Conservation (phyloP, 1,284 basidiomycete genomes). For the Tilletia setariae region DNA sequence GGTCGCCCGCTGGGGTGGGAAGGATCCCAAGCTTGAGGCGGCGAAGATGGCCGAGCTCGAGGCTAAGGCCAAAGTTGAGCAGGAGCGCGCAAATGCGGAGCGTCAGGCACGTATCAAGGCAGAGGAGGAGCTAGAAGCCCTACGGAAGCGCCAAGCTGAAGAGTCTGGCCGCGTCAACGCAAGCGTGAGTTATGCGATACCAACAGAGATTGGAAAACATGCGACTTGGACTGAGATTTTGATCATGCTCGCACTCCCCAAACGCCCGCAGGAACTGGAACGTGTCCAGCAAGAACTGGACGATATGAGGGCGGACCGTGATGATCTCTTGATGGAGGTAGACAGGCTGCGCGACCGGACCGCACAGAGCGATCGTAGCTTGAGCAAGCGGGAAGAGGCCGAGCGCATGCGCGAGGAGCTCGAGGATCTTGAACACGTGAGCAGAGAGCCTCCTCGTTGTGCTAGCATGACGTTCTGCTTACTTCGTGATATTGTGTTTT, state of each 20-base stretch:
- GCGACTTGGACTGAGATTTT: too few relatives aligned
- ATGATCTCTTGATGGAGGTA: background rate
- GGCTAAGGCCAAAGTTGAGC: constrained; percentile 28
- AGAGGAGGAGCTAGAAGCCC: constrained; percentile 35
- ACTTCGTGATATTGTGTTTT: background rate
- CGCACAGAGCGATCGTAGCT: constrained; percentile 5
- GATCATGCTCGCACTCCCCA: background rate
- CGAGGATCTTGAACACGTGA: constrained; percentile 20
- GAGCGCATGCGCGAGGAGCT: constrained; percentile 32
- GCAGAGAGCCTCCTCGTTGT: background rate
- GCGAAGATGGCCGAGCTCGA: constrained; percentile 23
- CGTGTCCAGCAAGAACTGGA: constrained; percentile 9
- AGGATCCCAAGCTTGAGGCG: constrained; percentile 16
- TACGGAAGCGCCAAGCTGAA: constrained; percentile 35
- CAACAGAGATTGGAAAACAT: too few relatives aligned
- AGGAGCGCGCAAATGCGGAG: constrained; percentile 31
- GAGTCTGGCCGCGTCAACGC: constrained; percentile 9
- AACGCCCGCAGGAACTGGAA: background rate
- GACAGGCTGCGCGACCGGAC: constrained; percentile 3
- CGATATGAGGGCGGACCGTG: constrained; percentile 7
- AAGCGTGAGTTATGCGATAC: background rate
- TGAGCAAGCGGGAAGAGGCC: constrained; percentile 20
- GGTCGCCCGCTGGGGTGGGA: constrained; percentile 12
- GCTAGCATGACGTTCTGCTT: background rate
- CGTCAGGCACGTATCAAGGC: constrained; percentile 27